Evolutionary conservation across 192 early-diverging fungal species (phyloP).

Genomic region (Allomyces macrogynus): DNA sequence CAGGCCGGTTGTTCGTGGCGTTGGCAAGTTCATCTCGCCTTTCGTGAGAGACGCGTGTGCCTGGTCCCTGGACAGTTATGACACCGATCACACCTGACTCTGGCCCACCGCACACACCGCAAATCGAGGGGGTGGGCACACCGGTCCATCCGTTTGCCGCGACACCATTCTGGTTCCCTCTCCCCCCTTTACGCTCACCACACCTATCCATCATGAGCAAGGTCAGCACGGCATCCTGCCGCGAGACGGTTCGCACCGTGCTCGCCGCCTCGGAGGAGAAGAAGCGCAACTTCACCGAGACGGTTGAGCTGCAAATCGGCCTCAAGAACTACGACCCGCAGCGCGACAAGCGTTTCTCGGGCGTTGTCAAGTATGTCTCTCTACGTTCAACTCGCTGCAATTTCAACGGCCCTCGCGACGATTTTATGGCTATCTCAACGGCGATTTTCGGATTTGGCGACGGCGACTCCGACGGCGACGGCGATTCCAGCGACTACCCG

Average conservation of each 20-base stretch:
- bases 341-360: slow-evolving; percentile 99
- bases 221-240: slow-evolving; percentile 73
- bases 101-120: no score
- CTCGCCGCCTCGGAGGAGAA: slow-evolving; percentile 63
- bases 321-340: slow-evolving; percentile 99
- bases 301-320: slow-evolving; percentile 93
- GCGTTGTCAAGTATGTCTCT: slow-evolving; percentile 51
- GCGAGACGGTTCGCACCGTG: slow-evolving; percentile 51
- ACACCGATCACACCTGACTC: no score
- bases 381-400: background rate
- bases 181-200: no score
- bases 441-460: background rate
- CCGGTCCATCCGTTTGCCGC: no score
- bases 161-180: no score
- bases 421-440: background rate
- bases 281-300: slow-evolving; percentile 89
- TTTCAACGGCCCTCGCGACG: slow-evolving; percentile 6
- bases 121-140: no score
- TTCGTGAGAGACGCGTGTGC: no score
- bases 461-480: no score
- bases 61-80: no score
- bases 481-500: no score
- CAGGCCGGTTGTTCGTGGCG: no score
- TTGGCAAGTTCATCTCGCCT: no score
- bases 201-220: slow-evolving; percentile 16